A percentile compares a stretch with the other conserved stretches of the same genome.
phyloP scores from a whole-genome alignment of 768 basidiomycete species.

The Hypholoma sublateritium region DNA sequence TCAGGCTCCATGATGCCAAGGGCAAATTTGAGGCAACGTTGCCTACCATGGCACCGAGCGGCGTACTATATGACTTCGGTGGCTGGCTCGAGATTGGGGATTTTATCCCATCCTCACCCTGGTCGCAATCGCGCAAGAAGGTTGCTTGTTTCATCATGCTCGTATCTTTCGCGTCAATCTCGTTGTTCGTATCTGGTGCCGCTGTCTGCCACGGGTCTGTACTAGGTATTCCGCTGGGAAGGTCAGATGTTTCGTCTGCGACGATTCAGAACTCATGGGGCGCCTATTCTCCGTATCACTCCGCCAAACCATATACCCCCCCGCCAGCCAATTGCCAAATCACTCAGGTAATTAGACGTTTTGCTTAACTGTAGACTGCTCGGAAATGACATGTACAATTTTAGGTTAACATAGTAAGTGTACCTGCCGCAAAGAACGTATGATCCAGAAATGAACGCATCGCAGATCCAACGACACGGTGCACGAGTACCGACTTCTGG shows the following conservation, averaged over 20 bases:
- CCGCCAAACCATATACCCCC: constrained; percentile 2
- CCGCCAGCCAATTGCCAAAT: constrained; percentile 2
- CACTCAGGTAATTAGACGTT: background rate
- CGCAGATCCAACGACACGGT: constrained; percentile 78
- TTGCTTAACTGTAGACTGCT: background rate
- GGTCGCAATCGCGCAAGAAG: background rate
- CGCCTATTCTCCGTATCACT: background rate
- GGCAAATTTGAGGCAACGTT: background rate
- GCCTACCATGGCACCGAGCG: background rate
- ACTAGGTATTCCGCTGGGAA: background rate
- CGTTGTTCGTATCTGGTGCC: background rate
- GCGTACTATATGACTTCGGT: background rate
- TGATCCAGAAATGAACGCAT: background rate
- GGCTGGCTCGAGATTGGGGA: background rate
- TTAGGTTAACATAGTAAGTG: constrained; percentile 6
- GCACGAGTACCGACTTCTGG: constrained; percentile 70
- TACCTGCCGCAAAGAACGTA: background rate
- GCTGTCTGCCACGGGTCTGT: background rate
- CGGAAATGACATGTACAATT: background rate
- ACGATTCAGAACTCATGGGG: background rate
- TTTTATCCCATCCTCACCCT: background rate
- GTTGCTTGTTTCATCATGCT: background rate
- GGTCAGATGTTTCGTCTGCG: background rate
- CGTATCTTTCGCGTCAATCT: background rate
- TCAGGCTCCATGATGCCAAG: background rate